Evolutionary conservation across 345 rosid genomes (phyloP).

Genomic region (Gossypium mustelinum): DNA sequence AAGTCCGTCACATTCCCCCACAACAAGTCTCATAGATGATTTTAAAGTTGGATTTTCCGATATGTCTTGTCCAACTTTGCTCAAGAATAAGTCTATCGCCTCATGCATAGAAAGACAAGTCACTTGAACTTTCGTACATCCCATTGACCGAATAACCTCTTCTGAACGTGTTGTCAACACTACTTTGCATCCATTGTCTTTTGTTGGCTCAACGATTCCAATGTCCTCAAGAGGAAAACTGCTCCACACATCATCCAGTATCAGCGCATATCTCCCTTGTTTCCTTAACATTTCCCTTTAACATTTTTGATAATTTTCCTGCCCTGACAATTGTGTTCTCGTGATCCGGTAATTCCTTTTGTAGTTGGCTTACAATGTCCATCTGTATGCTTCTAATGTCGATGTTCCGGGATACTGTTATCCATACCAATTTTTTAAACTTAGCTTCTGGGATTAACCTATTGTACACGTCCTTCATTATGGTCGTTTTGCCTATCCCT

Average conservation of each 20-base stretch:
- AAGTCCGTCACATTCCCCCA: too few relatives aligned
- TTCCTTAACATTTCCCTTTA: not conserved
- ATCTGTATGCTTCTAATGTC: not conserved
- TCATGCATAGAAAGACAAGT: not conserved
- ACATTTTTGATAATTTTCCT: not conserved
- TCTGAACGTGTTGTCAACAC: not conserved
- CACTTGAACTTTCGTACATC: not conserved
- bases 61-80: too few relatives aligned
- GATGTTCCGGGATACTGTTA: not conserved
- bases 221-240: not conserved
- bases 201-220: constrained; percentile 13
- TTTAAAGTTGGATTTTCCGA: too few relatives aligned
- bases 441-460: too few relatives aligned
- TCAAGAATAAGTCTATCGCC: too few relatives aligned
- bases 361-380: too few relatives aligned
- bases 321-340: not conserved
- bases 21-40: too few relatives aligned
- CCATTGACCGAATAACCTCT: not conserved
- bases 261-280: not conserved
- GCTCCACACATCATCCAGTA: not conserved
- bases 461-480: too few relatives aligned
- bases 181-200: not conserved
- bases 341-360: too few relatives aligned
- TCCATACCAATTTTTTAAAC: too few relatives aligned
- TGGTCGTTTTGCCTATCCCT: not conserved